Conservation (phyloP, 768 basidiomycete species). For the Tricholoma bakamatsutake region DNA sequence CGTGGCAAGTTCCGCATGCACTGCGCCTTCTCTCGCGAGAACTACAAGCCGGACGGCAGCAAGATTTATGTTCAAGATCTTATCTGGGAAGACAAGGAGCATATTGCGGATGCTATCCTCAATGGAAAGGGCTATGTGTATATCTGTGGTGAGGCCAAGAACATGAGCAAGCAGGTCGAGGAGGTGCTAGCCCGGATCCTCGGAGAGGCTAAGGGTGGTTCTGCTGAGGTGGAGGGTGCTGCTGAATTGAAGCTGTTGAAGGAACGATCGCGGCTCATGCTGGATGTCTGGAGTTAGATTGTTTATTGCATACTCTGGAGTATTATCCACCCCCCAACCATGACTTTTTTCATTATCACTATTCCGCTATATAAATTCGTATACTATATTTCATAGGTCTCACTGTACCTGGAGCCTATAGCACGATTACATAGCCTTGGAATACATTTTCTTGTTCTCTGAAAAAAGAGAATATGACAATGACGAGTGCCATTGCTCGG, state of each 20-base stretch:
- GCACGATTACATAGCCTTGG: slow-evolving; percentile 10
- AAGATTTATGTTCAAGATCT: slow-evolving; percentile 99
- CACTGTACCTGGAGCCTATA: slow-evolving; percentile 10
- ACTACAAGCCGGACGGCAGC: slow-evolving; percentile 83
- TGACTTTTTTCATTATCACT: slow-evolving; percentile 2
- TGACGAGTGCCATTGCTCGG: not conserved
- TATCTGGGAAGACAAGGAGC: slow-evolving; percentile 80
- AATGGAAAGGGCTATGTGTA: slow-evolving; percentile 97
- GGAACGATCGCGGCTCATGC: slow-evolving; percentile 81
- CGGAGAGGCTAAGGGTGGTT: slow-evolving; percentile 92
- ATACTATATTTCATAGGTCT: slow-evolving; percentile 12
- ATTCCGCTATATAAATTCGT: slow-evolving; percentile 10
- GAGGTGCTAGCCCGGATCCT: slow-evolving; percentile 78
- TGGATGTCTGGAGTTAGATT: slow-evolving; percentile 84
- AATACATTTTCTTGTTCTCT: slow-evolving; percentile 6
- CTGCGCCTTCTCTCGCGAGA: slow-evolving; percentile 86
- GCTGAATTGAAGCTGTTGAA: slow-evolving; percentile 94
- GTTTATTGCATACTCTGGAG: slow-evolving; percentile 6
- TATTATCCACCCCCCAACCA: slow-evolving; percentile 3
- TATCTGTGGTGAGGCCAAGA: slow-evolving; percentile 95
- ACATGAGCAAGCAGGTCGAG: slow-evolving; percentile 95
- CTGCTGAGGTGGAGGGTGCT: slow-evolving; percentile 77
- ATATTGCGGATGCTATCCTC: slow-evolving; percentile 82
- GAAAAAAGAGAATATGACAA: not conserved
- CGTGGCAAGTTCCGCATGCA: slow-evolving; percentile 89